Percentiles rank a stretch among this genome's conserved stretches.
These are phyloP conservation scores for Peziza echinospora DNA, from an alignment of 495 filamentous ascomycete species.

Conservation along the genomic window DNA sequence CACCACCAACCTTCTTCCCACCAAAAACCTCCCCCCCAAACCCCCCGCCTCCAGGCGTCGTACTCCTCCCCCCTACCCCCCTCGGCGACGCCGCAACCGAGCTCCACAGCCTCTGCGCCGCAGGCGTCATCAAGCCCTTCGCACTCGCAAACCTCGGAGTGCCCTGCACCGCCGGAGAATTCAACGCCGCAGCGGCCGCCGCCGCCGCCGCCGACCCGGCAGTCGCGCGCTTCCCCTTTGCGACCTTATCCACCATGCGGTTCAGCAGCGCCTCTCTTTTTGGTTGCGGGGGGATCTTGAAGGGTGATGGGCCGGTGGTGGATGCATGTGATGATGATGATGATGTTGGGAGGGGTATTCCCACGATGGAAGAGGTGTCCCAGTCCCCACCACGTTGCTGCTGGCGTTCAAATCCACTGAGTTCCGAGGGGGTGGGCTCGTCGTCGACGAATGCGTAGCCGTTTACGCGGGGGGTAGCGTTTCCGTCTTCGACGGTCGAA, in stretches of 20 bases:
- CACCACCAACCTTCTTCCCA: neutral
- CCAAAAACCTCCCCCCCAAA: constrained; percentile 23
- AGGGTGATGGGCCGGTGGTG: constrained; percentile 39
- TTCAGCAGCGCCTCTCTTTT: constrained; percentile 68
- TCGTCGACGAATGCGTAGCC: constrained; percentile 92
- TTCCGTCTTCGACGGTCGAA: constrained; percentile 34
- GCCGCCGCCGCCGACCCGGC: constrained; percentile 43
- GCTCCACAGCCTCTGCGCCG: constrained; percentile 54
- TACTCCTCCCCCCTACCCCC: constrained; percentile 24
- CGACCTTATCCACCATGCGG: constrained; percentile 71
- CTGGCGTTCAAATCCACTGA: constrained; percentile 11
- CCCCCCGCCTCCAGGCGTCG: constrained; percentile 1
- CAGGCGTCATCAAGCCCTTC: constrained; percentile 60
- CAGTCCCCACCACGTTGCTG: constrained; percentile 11
- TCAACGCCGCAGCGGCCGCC: constrained; percentile 27
- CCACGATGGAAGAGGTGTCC: constrained; percentile 9
- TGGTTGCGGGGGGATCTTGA: constrained; percentile 53
- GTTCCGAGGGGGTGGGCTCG: constrained; percentile 27
- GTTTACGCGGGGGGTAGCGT: constrained; percentile 69
- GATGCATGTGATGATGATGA: constrained; percentile 24
- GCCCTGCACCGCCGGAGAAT: neutral
- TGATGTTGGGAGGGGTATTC: constrained; percentile 5
- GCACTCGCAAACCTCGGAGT: constrained; percentile 17
- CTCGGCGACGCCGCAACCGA: constrained; percentile 36
- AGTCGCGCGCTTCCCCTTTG: constrained; percentile 41